These are phyloP conservation scores for Metarhizium album DNA, from an alignment of 2,329 filamentous ascomycete genomes.

Conservation along the genomic window DNA sequence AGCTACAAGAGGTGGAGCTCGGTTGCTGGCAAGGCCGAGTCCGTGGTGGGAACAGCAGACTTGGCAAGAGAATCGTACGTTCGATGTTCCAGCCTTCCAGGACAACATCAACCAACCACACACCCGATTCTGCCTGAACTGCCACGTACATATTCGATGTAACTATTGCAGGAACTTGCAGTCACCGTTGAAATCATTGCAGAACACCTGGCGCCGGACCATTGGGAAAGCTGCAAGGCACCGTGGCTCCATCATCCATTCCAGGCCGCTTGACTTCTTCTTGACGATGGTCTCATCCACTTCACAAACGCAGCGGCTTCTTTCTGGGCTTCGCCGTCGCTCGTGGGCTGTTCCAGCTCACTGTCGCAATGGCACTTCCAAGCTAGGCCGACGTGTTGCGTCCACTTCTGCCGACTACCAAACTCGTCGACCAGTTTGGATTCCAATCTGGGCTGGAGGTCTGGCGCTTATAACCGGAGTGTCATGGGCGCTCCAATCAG, in stretches of 20 bases:
- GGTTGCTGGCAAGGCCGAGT: too few species aligned
- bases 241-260: neutral
- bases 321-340: neutral
- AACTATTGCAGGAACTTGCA: neutral
- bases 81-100: neutral
- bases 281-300: slow-evolving; percentile 2
- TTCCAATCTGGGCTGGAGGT: neutral
- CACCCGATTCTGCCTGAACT: neutral
- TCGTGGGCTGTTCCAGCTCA: neutral
- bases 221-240: neutral
- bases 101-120: neutral
- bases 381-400: neutral
- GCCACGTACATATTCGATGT: neutral
- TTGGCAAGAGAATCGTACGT: neutral
- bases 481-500: slow-evolving; percentile 4
- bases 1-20: too few species aligned
- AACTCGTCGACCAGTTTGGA: neutral
- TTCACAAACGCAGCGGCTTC: neutral
- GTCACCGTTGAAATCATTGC: neutral
- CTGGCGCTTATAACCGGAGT: slow-evolving; percentile 1
- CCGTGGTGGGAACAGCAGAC: neutral
- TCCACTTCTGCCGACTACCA: neutral
- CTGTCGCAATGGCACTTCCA: neutral
- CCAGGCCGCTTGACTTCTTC: neutral
- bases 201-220: neutral